phyloP scores from a whole-genome alignment of 2,329 filamentous ascomycete species.

The Ceratocystis destructans region DNA sequence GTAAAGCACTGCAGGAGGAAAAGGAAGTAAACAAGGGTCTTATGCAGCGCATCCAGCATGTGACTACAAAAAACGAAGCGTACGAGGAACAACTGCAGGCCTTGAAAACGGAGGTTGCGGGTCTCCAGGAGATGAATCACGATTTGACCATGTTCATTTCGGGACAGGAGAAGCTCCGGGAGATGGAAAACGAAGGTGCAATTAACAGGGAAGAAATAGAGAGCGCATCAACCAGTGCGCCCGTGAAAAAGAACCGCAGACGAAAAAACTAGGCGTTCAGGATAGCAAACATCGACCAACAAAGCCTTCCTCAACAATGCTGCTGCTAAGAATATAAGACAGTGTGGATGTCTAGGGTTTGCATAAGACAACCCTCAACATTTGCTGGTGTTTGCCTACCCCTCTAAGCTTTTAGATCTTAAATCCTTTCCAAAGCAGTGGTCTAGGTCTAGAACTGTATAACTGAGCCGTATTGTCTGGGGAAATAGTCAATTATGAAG shows the following conservation, averaged over 20 bases:
- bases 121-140: conserved; percentile 72
- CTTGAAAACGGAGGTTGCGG: conserved; percentile 49
- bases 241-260: conserved; percentile 43
- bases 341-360: no score
- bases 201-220: conserved; percentile 57
- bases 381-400: no score
- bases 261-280: conserved; percentile 29
- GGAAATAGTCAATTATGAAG: not conserved
- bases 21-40: conserved; percentile 71
- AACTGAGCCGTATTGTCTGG: not conserved
- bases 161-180: conserved; percentile 64
- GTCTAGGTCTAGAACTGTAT: not conserved
- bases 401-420: not conserved
- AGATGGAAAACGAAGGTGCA: conserved; percentile 48
- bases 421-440: not conserved
- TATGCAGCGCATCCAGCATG: conserved; percentile 64
- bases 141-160: conserved; percentile 82
- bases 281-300: not conserved
- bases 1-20: conserved; percentile 70
- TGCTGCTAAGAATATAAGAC: not conserved
- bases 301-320: not conserved
- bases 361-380: no score
- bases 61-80: conserved; percentile 48
- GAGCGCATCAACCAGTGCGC: conserved; percentile 55
- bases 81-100: conserved; percentile 44